Conservation (phyloP, 306 rosid species). For the Castanea mollissima region DNA sequence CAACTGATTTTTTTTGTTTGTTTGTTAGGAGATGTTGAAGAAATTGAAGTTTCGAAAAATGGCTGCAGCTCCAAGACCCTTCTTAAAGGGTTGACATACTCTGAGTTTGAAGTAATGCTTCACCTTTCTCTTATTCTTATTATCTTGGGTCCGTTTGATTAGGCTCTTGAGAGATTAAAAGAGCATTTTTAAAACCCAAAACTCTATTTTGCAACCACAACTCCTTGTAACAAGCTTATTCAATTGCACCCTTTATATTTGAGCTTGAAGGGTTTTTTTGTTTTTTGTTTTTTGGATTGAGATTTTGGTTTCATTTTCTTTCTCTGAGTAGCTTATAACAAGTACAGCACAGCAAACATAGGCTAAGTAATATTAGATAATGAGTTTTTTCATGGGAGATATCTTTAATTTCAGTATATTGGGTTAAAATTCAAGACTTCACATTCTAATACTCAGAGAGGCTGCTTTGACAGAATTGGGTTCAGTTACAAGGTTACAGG, state of each 20-base stretch:
- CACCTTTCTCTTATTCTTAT: not conserved
- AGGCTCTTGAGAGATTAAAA: too few relatives aligned
- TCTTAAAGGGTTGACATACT: constrained; percentile 79
- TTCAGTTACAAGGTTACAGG: constrained; percentile 72
- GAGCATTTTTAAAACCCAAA: too few relatives aligned
- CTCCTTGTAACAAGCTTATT: too few relatives aligned
- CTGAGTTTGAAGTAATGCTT: constrained; percentile 61
- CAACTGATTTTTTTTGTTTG: not conserved
- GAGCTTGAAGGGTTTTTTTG: not conserved
- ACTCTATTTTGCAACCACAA: too few relatives aligned
- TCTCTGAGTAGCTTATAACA: not conserved
- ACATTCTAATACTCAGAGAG: not conserved
- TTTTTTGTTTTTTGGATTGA: not conserved
- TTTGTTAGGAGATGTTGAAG: constrained; percentile 24
- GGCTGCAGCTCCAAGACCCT: constrained; percentile 54
- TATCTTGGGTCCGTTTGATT: too few relatives aligned
- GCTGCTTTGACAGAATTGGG: constrained; percentile 65
- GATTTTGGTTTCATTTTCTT: not conserved
- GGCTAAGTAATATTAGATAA: not conserved
- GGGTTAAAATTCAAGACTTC: constrained; percentile 2
- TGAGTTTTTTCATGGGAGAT: not conserved
- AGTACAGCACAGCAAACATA: not conserved
- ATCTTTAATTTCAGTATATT: constrained; percentile 5
- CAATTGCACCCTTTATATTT: too few relatives aligned
- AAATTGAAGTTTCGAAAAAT: constrained; percentile 16